These are phyloP conservation scores for Mrakia hoshinonis DNA, from an alignment of 768 basidiomycete genomes.

Conservation along the genomic window DNA sequence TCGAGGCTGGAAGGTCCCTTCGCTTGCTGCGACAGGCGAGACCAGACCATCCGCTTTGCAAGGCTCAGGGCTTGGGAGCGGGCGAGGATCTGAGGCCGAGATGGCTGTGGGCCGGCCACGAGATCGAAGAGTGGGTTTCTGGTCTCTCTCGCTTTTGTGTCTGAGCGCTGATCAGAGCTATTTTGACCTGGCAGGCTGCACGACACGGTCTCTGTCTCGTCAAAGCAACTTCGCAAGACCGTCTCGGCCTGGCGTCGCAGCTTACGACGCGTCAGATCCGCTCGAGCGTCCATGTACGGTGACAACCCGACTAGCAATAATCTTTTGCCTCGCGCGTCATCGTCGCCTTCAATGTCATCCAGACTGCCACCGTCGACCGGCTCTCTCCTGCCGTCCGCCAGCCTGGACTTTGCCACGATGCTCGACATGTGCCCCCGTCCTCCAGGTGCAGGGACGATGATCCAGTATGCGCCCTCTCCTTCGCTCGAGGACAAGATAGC, in stretches of 20 bases:
- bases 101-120: slow-evolving; percentile 60
- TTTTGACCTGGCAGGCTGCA: slow-evolving; percentile 47
- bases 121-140: slow-evolving; percentile 48
- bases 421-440: background rate
- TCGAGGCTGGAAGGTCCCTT: slow-evolving; percentile 61
- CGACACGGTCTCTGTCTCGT: slow-evolving; percentile 52
- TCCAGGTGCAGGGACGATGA: background rate
- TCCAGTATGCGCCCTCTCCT: background rate
- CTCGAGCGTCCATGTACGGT: background rate
- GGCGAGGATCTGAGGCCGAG: slow-evolving; percentile 38
- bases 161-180: slow-evolving; percentile 33
- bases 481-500: background rate
- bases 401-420: background rate
- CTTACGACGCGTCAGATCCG: slow-evolving; percentile 46
- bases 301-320: background rate
- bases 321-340: background rate
- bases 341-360: background rate
- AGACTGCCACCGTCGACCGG: too few species aligned
- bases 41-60: slow-evolving; percentile 52
- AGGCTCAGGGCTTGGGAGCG: background rate
- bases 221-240: background rate
- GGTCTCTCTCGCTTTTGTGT: slow-evolving; percentile 31
- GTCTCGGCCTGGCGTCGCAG: slow-evolving; percentile 33
- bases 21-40: slow-evolving; percentile 56
- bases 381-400: background rate